Percentiles rank a stretch among this genome's conserved stretches.
phyloP scores from a whole-genome alignment of 495 filamentous ascomycete genomes.

The Aspergillus taichungensis region DNA sequence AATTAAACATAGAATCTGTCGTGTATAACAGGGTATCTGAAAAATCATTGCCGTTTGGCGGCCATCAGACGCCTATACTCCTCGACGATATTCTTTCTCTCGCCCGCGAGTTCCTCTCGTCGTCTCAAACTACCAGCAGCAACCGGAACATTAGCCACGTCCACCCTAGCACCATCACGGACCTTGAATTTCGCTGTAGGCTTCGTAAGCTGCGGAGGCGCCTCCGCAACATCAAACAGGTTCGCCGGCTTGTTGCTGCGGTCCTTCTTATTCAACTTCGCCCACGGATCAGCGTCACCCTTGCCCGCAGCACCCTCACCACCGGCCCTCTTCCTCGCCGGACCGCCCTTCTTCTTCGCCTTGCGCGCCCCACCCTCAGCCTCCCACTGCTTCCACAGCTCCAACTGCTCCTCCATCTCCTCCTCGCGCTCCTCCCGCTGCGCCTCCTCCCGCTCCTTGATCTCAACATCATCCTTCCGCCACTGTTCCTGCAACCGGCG shows the following conservation, averaged over 20 bases:
- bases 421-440: constrained; percentile 51
- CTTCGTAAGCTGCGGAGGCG: constrained; percentile 66
- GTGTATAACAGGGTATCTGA: too few species aligned
- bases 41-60: constrained; percentile 40
- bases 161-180: constrained; percentile 55
- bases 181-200: constrained; percentile 65
- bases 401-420: constrained; percentile 41
- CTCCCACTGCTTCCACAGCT: constrained; percentile 43
- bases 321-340: constrained; percentile 34
- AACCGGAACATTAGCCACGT: constrained; percentile 67
- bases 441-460: constrained; percentile 56
- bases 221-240: constrained; percentile 72
- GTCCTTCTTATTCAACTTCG: constrained; percentile 50
- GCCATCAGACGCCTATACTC: constrained; percentile 75
- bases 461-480: constrained; percentile 63
- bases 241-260: constrained; percentile 41
- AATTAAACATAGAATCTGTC: too few species aligned
- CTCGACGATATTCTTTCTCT: constrained; percentile 69
- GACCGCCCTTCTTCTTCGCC: constrained; percentile 45
- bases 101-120: constrained; percentile 71
- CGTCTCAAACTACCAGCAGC: constrained; percentile 69
- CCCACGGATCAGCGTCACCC: constrained; percentile 74
- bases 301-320: constrained; percentile 27
- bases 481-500: constrained; percentile 72
- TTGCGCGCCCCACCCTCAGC: constrained; percentile 41